These are phyloP conservation scores for Citrus trifoliata DNA, from an alignment of 345 rosid species.

Conservation along the genomic window DNA sequence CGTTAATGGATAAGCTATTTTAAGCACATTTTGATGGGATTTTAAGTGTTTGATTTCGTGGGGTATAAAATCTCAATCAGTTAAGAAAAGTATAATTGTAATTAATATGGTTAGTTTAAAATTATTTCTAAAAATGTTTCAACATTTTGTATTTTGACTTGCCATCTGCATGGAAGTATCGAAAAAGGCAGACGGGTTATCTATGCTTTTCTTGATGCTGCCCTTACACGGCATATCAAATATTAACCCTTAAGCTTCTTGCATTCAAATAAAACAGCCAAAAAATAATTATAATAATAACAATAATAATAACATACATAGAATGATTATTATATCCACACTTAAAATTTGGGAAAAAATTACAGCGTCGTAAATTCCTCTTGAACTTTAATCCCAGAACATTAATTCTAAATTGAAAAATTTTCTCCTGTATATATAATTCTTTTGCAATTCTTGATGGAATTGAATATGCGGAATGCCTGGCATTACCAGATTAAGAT, in stretches of 20 bases:
- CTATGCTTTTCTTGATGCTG: conserved; percentile 48
- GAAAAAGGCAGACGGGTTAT: conserved; percentile 33
- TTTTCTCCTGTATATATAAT: too few species aligned
- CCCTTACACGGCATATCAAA: conserved; percentile 41
- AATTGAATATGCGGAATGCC: background rate
- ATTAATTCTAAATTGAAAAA: too few species aligned
- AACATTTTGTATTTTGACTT: conserved; percentile 40
- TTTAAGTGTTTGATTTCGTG: conserved; percentile 46
- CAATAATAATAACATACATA: too few species aligned
- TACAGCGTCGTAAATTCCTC: too few species aligned
- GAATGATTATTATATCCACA: too few species aligned
- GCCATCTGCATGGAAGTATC: conserved; percentile 46
- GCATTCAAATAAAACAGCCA: background rate
- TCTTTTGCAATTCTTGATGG: background rate
- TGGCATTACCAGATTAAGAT: conserved; percentile 11
- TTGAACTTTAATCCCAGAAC: too few species aligned
- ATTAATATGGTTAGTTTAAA: conserved; percentile 6
- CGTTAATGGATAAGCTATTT: conserved; percentile 29
- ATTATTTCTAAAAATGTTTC: conserved; percentile 16
- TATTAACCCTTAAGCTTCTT: conserved; percentile 26
- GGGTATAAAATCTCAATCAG: conserved; percentile 54
- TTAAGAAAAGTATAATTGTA: conserved; percentile 27
- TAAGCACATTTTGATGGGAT: conserved; percentile 28
- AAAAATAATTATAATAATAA: background rate
- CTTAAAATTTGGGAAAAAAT: too few species aligned